These are phyloP conservation scores for Cymodocea nodosa DNA, from an alignment of 116 monocot species.

Conservation along the genomic window DNA sequence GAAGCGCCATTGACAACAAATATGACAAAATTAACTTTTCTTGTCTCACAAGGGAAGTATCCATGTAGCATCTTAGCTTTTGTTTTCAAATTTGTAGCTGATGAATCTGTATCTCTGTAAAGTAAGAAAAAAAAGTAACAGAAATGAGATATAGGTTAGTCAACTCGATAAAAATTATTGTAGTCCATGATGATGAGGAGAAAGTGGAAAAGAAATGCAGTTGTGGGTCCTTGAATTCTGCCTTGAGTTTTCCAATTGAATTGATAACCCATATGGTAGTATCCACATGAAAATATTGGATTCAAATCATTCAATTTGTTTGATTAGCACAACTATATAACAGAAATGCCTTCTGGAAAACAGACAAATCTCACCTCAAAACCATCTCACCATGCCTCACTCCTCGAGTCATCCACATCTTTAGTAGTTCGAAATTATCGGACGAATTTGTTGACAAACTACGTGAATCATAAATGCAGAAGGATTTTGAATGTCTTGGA, in stretches of 20 bases:
- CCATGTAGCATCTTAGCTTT: constrained; percentile 14
- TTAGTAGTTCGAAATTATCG: constrained; percentile 35
- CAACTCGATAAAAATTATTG: neutral
- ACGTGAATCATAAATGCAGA: constrained; percentile 50
- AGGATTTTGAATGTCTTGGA: constrained; percentile 35
- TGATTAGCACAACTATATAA: too few species aligned
- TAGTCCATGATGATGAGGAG: too few species aligned
- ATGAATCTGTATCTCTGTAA: constrained; percentile 20
- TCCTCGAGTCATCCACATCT: constrained; percentile 49
- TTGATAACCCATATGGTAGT: neutral
- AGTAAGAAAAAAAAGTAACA: neutral
- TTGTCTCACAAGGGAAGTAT: constrained; percentile 11
- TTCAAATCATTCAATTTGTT: too few species aligned
- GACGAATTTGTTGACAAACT: constrained; percentile 17
- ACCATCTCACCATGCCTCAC: constrained; percentile 36
- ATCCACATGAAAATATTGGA: too few species aligned
- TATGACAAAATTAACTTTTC: constrained; percentile 54
- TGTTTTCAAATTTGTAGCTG: constrained; percentile 7
- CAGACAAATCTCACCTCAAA: constrained; percentile 21
- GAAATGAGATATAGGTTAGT: neutral
- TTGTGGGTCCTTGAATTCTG: neutral
- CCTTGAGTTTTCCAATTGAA: neutral
- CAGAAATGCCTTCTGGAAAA: neutral
- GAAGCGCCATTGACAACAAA: constrained; percentile 48
- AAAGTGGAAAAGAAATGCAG: neutral